phyloP scores from a whole-genome alignment of 1,284 basidiomycete species.

The Irpex lacteus region DNA sequence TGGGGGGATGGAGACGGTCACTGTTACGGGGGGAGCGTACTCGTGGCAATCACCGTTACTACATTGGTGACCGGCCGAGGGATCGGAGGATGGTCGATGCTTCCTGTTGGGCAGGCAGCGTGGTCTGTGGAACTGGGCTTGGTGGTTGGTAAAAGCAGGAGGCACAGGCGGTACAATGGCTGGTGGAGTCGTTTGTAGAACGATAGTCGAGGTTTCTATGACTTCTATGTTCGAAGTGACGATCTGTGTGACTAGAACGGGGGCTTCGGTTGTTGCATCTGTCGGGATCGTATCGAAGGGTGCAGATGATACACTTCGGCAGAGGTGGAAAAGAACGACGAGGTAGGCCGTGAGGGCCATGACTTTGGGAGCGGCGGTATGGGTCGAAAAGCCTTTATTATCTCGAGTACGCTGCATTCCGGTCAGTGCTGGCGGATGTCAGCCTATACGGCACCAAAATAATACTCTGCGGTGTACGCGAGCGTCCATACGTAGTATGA shows the following conservation, averaged over 20 bases:
- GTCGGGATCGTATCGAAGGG: neutral
- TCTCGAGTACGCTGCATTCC: neutral
- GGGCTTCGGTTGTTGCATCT: neutral
- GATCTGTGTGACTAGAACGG: conserved; percentile 17
- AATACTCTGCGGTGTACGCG: no score
- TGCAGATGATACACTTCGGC: neutral
- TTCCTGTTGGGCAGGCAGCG: neutral
- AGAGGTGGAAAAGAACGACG: conserved; percentile 12
- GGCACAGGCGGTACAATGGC: neutral
- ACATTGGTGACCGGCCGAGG: conserved; percentile 16
- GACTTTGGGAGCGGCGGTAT: neutral
- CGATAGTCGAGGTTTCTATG: conserved; percentile 14
- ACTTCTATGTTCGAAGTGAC: conserved; percentile 18
- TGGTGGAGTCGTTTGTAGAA: conserved; percentile 6
- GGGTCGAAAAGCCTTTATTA: neutral
- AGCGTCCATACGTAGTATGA: no score
- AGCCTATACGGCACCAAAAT: neutral
- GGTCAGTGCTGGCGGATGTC: neutral
- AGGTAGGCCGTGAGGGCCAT: conserved; percentile 26
- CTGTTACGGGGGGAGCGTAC: conserved; percentile 28
- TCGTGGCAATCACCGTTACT: conserved; percentile 27
- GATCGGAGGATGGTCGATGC: neutral
- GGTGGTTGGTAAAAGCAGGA: neutral
- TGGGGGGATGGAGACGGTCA: conserved; percentile 31
- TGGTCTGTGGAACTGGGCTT: neutral